phyloP scores from a whole-genome alignment of 352 stramenopile genomes.

The Phytophthora citricola region DNA sequence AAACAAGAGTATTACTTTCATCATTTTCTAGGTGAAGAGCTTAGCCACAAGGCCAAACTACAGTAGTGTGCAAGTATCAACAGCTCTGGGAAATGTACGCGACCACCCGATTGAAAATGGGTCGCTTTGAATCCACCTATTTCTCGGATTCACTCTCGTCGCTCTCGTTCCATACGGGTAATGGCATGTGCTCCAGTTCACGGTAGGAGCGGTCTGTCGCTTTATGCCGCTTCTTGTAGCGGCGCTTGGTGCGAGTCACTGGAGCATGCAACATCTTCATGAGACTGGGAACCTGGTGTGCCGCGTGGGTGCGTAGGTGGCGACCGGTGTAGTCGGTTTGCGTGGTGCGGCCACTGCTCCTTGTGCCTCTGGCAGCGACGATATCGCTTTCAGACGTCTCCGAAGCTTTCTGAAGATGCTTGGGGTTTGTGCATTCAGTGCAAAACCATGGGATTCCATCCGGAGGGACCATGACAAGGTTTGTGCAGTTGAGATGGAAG shows the following conservation, averaged over 20 bases:
- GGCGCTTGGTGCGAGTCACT: conserved; percentile 41
- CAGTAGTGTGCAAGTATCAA: conserved; percentile 18
- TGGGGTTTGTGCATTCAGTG: conserved; percentile 64
- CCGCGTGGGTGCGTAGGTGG: conserved; percentile 54
- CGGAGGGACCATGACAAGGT: conserved; percentile 64
- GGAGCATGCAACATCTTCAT: conserved; percentile 70
- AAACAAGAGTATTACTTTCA: conserved; percentile 35
- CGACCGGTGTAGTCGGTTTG: conserved; percentile 35
- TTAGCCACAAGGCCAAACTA: conserved; percentile 23
- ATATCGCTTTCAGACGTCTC: conserved; percentile 16
- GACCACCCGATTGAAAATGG: conserved; percentile 15
- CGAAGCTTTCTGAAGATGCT: conserved; percentile 37
- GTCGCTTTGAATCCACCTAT: conserved; percentile 10
- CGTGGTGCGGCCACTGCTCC: conserved; percentile 14
- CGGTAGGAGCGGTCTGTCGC: conserved; percentile 60
- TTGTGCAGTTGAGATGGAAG: conserved; percentile 82
- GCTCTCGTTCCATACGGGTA: conserved; percentile 54
- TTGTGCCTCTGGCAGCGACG: conserved; percentile 24
- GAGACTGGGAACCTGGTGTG: conserved; percentile 54
- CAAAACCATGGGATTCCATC: conserved; percentile 75
- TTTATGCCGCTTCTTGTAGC: conserved; percentile 65
- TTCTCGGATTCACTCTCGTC: conserved; percentile 41
- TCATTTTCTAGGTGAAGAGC: conserved; percentile 30
- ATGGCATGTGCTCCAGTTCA: conserved; percentile 68
- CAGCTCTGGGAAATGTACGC: conserved; percentile 10